phyloP scores from a whole-genome alignment of 176 grass and related monocot genomes.

The Cenchrus americanus region DNA sequence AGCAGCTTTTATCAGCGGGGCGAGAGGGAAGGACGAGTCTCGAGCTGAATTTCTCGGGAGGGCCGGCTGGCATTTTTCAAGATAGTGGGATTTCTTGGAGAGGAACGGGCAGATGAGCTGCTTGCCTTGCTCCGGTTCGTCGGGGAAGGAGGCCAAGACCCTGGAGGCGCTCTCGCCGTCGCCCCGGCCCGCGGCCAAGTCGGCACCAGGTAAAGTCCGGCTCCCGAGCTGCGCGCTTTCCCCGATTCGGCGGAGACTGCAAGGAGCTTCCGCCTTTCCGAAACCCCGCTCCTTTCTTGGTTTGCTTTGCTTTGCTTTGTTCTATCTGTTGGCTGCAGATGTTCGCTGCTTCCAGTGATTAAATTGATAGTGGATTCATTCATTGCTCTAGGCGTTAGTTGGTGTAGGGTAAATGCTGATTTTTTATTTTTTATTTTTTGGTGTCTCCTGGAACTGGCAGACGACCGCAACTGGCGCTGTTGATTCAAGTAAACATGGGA shows the following conservation, averaged over 20 bases:
- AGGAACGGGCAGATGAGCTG: slow-evolving; percentile 63
- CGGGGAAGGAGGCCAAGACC: slow-evolving; percentile 52
- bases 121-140: slow-evolving; percentile 69
- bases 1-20: slow-evolving; percentile 16
- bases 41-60: slow-evolving; percentile 32
- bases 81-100: not conserved
- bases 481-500: slow-evolving; percentile 11
- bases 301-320: not conserved
- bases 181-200: slow-evolving; percentile 31
- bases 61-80: slow-evolving; percentile 37
- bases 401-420: not conserved
- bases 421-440: not conserved
- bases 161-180: slow-evolving; percentile 53
- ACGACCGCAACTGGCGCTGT: not conserved
- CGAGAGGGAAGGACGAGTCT: slow-evolving; percentile 15
- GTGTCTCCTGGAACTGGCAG: not conserved
- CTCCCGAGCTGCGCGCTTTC: not conserved
- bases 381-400: not conserved
- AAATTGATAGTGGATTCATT: not conserved
- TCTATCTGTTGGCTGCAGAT: slow-evolving; percentile 14
- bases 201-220: slow-evolving; percentile 39
- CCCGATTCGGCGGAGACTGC: not conserved
- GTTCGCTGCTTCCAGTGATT: not conserved
- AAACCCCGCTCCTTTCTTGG: slow-evolving; percentile 15
- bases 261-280: slow-evolving; percentile 1